phyloP scores from a whole-genome alignment of 2,329 filamentous ascomycete genomes.

The Phoma sp. region DNA sequence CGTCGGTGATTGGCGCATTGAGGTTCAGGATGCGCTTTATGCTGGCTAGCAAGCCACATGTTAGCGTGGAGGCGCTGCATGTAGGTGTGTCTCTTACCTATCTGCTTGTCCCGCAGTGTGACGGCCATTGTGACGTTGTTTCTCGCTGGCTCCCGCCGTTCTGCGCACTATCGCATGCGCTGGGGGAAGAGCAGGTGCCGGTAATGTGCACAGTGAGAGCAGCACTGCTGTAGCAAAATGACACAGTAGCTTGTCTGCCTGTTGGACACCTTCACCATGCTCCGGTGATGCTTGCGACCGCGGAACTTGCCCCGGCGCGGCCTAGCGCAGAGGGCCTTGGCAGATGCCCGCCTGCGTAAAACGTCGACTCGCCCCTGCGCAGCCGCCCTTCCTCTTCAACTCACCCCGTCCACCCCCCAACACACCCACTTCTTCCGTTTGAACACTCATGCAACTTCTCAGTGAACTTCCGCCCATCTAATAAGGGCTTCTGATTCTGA shows the following conservation, averaged over 20 bases:
- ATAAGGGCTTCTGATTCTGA: constrained; percentile 50
- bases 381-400: constrained; percentile 35
- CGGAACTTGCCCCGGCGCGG: constrained; percentile 23
- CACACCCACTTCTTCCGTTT: constrained; percentile 39
- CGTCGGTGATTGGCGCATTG: constrained; percentile 71
- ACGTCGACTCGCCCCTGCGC: constrained; percentile 31
- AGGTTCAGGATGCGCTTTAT: constrained; percentile 96
- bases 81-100: constrained; percentile 44
- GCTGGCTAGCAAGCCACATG: constrained; percentile 65
- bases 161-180: constrained; percentile 38
- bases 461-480: constrained; percentile 48
- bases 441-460: constrained; percentile 45
- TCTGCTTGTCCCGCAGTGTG: constrained; percentile 72
- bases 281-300: constrained; percentile 14
- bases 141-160: constrained; percentile 30
- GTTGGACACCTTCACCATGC: constrained; percentile 13
- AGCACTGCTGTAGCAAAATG: constrained; percentile 17
- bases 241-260: constrained; percentile 31
- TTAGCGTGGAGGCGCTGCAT: constrained; percentile 12
- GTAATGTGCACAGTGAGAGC: not conserved
- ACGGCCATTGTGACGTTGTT: constrained; percentile 39
- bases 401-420: constrained; percentile 28
- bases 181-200: not conserved
- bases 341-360: constrained; percentile 29
- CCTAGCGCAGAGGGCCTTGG: constrained; percentile 33